Evolutionary conservation across 305 asterid genomes (phyloP).

Genomic region (Lippia alba): DNA sequence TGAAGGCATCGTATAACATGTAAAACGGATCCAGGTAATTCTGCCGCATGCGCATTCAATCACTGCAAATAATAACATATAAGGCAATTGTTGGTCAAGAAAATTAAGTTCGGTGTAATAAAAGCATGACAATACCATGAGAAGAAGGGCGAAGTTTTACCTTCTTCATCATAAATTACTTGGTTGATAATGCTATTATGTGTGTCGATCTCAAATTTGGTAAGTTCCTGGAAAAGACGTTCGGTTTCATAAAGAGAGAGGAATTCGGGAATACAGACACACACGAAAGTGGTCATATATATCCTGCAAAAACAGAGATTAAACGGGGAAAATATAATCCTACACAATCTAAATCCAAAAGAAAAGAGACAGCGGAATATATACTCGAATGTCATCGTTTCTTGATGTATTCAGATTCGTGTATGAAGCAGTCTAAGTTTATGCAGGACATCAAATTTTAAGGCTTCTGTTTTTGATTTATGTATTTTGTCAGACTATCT

Average conservation of each 20-base stretch:
- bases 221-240: slow-evolving; percentile 90
- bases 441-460: no score
- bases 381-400: no score
- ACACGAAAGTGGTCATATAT: slow-evolving; percentile 89
- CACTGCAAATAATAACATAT: slow-evolving; percentile 43
- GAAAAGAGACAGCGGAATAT: not conserved
- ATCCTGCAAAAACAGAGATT: slow-evolving; percentile 60
- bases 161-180: slow-evolving; percentile 93
- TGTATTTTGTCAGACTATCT: no score
- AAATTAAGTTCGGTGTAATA: slow-evolving; percentile 13
- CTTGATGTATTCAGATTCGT: no score
- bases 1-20: slow-evolving; percentile 86
- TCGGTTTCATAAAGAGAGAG: slow-evolving; percentile 96
- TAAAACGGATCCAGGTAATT: slow-evolving; percentile 92
- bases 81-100: slow-evolving; percentile 15
- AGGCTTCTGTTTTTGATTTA: no score
- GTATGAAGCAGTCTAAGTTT: no score
- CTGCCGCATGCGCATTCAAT: slow-evolving; percentile 88
- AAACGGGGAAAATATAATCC: not conserved
- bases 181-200: slow-evolving; percentile 95
- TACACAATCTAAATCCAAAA: not conserved
- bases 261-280: slow-evolving; percentile 97
- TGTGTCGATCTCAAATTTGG: slow-evolving; percentile 93
- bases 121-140: not conserved
- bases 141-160: slow-evolving; percentile 40